Conservation (phyloP, 495 filamentous ascomycete genomes). For the Thozetella sp. region DNA sequence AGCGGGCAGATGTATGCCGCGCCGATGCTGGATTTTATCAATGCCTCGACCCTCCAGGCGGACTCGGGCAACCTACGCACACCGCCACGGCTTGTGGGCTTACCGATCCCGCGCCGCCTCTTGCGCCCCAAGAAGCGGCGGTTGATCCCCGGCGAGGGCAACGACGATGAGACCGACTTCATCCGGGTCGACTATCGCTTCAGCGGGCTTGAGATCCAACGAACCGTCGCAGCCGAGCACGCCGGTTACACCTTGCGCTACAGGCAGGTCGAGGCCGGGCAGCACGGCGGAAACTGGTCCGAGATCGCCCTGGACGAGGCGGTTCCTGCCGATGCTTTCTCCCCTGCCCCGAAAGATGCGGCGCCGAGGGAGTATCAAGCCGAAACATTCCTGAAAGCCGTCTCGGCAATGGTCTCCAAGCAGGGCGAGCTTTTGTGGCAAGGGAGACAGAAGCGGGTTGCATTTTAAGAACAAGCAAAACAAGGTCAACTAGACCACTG, state of each 20-base stretch:
- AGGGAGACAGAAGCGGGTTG: not conserved
- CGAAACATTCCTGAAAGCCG: not conserved
- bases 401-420: not conserved
- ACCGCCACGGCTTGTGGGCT: slow-evolving; percentile 27
- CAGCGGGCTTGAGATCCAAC: slow-evolving; percentile 42
- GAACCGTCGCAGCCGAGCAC: slow-evolving; percentile 31
- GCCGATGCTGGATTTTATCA: slow-evolving; percentile 36
- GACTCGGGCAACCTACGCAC: slow-evolving; percentile 30
- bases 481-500: no score
- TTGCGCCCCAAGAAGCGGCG: slow-evolving; percentile 5
- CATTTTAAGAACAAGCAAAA: not conserved
- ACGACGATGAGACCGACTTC: slow-evolving; percentile 12
- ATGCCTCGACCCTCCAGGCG: slow-evolving; percentile 31
- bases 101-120: slow-evolving; percentile 35
- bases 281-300: slow-evolving; percentile 34
- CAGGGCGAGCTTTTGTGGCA: not conserved
- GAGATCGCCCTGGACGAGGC: slow-evolving; percentile 45
- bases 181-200: slow-evolving; percentile 44
- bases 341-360: not conserved
- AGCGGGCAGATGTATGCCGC: slow-evolving; percentile 10
- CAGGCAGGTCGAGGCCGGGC: slow-evolving; percentile 43
- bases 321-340: slow-evolving; percentile 1
- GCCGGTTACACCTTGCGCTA: slow-evolving; percentile 39
- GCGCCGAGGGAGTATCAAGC: not conserved
- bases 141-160: not conserved